These are phyloP conservation scores for Cryptosporidium sp. DNA, from an alignment of 169 alveolate species.

Conservation along the genomic window DNA sequence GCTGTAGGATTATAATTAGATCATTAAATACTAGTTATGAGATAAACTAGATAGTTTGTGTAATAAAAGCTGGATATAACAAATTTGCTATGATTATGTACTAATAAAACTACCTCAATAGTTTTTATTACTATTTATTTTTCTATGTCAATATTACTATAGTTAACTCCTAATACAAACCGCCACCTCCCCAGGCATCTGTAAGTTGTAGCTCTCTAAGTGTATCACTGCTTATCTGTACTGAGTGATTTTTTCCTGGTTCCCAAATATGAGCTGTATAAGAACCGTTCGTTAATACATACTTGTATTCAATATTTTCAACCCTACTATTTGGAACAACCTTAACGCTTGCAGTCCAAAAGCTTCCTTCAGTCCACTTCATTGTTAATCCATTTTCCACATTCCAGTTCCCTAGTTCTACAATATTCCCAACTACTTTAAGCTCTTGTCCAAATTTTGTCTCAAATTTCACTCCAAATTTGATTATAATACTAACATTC, in stretches of 20 bases:
- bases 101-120: not conserved
- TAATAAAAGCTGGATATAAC: not conserved
- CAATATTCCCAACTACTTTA: slow-evolving; percentile 61
- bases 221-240: slow-evolving; percentile 39
- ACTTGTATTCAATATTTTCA: slow-evolving; percentile 70
- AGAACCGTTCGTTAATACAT: slow-evolving; percentile 6
- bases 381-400: slow-evolving; percentile 27
- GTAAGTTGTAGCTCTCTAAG: slow-evolving; percentile 44
- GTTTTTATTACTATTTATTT: not conserved
- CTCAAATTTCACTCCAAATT: slow-evolving; percentile 54
- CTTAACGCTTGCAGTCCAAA: slow-evolving; percentile 37
- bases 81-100: not conserved
- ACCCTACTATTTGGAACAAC: not conserved
- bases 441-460: slow-evolving; percentile 64
- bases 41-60: not conserved
- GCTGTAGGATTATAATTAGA: slow-evolving; percentile 43
- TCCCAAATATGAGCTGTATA: slow-evolving; percentile 37
- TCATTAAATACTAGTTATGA: not conserved
- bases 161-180: slow-evolving; percentile 2
- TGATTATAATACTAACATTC: slow-evolving; percentile 8
- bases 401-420: slow-evolving; percentile 66
- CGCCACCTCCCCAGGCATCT: slow-evolving; percentile 76
- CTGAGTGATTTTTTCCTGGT: slow-evolving; percentile 69
- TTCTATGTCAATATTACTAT: not conserved
- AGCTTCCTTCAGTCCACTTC: slow-evolving; percentile 65